phyloP scores from a whole-genome alignment of 805 yeast genomes.

The Myxozyma kluyveri region DNA sequence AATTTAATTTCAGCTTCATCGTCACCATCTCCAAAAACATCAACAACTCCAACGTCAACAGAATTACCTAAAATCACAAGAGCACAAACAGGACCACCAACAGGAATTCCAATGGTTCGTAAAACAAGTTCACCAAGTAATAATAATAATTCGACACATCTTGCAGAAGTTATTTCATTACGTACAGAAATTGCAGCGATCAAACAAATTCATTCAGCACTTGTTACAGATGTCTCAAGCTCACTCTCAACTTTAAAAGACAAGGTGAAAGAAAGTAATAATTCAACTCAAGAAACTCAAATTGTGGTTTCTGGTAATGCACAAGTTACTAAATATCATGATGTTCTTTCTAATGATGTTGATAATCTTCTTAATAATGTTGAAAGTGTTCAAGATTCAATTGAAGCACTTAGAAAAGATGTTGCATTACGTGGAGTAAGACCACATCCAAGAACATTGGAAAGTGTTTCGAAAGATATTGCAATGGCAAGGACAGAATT shows the following conservation, averaged over 20 bases:
- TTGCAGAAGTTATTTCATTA: constrained; percentile 45
- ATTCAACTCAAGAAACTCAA: constrained; percentile 16
- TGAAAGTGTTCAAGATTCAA: constrained; percentile 87
- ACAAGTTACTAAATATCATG: constrained; percentile 75
- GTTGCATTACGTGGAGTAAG: constrained; percentile 88
- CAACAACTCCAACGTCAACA: too few relatives aligned
- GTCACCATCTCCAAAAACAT: too few relatives aligned
- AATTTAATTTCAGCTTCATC: too few relatives aligned
- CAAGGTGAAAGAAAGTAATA: constrained; percentile 40
- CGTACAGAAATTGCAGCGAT: constrained; percentile 59
- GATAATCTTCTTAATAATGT: constrained; percentile 72
- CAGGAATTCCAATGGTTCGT: constrained; percentile 1
- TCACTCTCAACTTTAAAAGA: constrained; percentile 47
- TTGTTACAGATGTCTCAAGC: constrained; percentile 44
- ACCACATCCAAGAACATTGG: constrained; percentile 71
- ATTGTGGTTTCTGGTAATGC: constrained; percentile 33
- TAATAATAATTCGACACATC: constrained; percentile 5
- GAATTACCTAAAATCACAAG: neutral
- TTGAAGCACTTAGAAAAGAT: constrained; percentile 85
- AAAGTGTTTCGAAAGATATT: constrained; percentile 63
- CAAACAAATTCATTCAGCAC: constrained; percentile 52
- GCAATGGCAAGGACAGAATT: constrained; percentile 54
- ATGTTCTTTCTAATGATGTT: constrained; percentile 69
- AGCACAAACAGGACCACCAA: constrained; percentile 2
- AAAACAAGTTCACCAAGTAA: neutral